A percentile compares a stretch with the other conserved stretches of the same genome.
Conservation (phyloP, 1,284 basidiomycete species). For the Leccinum subfulvum region DNA sequence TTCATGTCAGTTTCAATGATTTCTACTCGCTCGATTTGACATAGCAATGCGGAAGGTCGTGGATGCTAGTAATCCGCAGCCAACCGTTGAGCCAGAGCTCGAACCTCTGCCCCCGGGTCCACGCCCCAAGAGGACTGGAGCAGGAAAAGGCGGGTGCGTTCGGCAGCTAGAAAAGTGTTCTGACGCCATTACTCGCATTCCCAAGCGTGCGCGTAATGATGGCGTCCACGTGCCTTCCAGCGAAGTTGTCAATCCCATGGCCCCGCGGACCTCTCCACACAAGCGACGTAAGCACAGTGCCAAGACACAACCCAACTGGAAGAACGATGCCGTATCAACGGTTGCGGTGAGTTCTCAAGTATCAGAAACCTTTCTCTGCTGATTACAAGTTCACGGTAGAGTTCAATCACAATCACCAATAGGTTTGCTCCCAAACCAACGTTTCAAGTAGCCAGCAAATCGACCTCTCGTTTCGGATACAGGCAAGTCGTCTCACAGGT, state of each 20-base stretch:
- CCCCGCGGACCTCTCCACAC: neutral
- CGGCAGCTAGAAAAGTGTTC: neutral
- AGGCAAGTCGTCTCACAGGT: neutral
- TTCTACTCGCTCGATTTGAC: neutral
- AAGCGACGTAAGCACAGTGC: neutral
- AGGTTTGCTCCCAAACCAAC: neutral
- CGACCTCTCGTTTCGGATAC: neutral
- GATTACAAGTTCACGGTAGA: neutral
- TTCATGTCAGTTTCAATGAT: no score
- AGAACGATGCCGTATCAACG: neutral
- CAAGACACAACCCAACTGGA: neutral
- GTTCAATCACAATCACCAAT: neutral
- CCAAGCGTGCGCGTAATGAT: neutral
- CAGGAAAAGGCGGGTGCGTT: neutral
- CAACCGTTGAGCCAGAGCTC: neutral
- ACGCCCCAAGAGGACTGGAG: neutral
- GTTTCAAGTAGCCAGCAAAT: neutral
- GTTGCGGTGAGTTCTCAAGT: neutral
- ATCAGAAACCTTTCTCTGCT: neutral
- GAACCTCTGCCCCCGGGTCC: neutral
- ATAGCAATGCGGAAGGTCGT: neutral
- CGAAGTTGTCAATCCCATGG: neutral
- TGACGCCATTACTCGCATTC: neutral
- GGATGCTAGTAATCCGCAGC: neutral
- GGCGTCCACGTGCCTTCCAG: neutral